Evolutionary conservation across 805 yeast species (phyloP).

Genomic region (Lachancea fermentati): DNA sequence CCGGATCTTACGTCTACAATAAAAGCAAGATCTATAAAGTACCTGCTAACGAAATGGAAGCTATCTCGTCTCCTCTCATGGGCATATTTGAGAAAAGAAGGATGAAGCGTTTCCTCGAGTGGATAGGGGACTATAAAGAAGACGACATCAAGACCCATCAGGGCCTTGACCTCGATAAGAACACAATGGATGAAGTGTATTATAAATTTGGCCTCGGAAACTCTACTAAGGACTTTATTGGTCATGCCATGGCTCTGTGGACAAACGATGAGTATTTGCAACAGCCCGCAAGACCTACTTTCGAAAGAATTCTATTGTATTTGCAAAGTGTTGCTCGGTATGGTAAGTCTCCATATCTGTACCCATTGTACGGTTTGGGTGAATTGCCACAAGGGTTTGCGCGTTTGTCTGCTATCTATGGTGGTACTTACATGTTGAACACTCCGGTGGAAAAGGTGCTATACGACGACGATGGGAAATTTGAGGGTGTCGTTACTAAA

Average conservation of each 20-base stretch:
- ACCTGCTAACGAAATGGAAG: constrained; percentile 88
- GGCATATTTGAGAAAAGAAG: constrained; percentile 95
- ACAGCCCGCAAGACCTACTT: constrained; percentile 87
- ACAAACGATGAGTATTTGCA: constrained; percentile 83
- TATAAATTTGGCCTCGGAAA: constrained; percentile 83
- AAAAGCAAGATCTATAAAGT: constrained; percentile 92
- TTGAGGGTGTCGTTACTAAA: constrained; percentile 82
- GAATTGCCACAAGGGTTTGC: constrained; percentile 99
- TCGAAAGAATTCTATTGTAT: constrained; percentile 79
- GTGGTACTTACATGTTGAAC: constrained; percentile 97
- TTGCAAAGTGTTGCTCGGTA: constrained; percentile 88
- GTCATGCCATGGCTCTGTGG: constrained; percentile 98
- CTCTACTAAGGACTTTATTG: constrained; percentile 93
- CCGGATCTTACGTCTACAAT: constrained; percentile 88
- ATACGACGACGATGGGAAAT: constrained; percentile 62
- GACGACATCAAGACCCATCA: constrained; percentile 76
- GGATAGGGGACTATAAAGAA: constrained; percentile 75
- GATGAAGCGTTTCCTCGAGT: constrained; percentile 87
- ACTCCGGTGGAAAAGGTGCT: constrained; percentile 89
- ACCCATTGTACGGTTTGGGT: constrained; percentile 94
- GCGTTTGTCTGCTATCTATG: constrained; percentile 91
- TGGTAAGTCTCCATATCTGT: constrained; percentile 94
- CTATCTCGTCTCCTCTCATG: constrained; percentile 85
- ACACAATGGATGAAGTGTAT: constrained; percentile 89
- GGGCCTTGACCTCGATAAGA: constrained; percentile 76